Evolutionary conservation across 2,329 filamentous ascomycete genomes (phyloP).

Genomic region (Acrocalymma vagum): DNA sequence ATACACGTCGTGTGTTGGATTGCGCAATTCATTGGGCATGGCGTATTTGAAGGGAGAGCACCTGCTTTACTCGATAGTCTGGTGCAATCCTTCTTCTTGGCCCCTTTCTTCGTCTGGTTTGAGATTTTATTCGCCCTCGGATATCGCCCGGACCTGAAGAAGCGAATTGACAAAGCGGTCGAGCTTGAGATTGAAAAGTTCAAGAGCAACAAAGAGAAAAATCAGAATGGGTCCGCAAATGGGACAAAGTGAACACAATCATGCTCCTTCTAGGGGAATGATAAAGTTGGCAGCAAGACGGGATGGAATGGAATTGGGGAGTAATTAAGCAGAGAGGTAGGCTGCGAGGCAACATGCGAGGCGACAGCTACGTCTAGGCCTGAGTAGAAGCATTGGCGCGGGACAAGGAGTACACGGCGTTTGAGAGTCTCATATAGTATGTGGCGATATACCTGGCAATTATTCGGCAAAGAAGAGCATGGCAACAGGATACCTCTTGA

Average conservation of each 20-base stretch:
- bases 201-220: constrained; percentile 63
- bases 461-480: no score
- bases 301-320: no score
- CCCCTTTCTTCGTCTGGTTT: constrained; percentile 97
- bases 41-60: constrained; percentile 84
- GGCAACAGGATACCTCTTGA: no score
- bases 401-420: constrained; percentile 32
- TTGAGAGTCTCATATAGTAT: no score
- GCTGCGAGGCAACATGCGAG: no score
- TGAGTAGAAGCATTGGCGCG: constrained; percentile 34
- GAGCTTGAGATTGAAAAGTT: constrained; percentile 79
- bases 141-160: constrained; percentile 87
- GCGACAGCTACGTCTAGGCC: no score
- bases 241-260: no score
- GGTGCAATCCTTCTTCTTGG: constrained; percentile 88
- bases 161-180: constrained; percentile 79
- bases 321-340: no score
- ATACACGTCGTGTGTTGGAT: constrained; percentile 82
- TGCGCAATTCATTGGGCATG: constrained; percentile 90
- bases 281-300: no score
- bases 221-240: constrained; percentile 40
- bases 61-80: constrained; percentile 92
- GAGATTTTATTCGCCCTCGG: constrained; percentile 90
- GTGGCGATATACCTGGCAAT: no score
- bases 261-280: no score